Conservation (phyloP, 75 land plant genomes). For the Pinus tabuliformis region DNA sequence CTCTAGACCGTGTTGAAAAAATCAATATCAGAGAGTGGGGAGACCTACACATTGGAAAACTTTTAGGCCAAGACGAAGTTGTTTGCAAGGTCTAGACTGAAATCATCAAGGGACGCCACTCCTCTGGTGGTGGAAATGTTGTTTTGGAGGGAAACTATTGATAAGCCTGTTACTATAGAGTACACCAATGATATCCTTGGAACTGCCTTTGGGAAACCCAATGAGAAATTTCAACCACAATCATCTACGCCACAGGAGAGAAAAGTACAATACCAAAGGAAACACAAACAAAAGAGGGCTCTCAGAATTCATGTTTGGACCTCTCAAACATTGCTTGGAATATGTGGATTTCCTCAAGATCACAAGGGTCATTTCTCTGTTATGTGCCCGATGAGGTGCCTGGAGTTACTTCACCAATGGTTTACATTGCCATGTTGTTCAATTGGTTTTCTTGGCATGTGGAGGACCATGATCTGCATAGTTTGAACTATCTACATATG, state of each 20-base stretch:
- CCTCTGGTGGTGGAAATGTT: conserved; percentile 72
- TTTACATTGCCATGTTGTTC: conserved; percentile 94
- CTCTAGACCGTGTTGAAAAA: too few relatives aligned
- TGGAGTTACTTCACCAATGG: conserved; percentile 97
- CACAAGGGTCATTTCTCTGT: conserved; percentile 76
- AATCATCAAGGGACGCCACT: conserved; percentile 16
- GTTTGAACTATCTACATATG: conserved; percentile 90
- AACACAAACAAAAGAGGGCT: conserved; percentile 9
- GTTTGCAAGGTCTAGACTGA: conserved; percentile 59
- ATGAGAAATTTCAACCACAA: background rate
- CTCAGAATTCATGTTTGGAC: conserved; percentile 12
- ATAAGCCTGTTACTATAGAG: conserved; percentile 83
- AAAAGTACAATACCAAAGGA: background rate
- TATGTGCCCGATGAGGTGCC: conserved; percentile 97
- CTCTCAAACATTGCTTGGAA: conserved; percentile 86
- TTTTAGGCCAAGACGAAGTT: conserved; percentile 83
- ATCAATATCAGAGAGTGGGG: conserved; percentile 13
- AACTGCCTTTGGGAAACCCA: conserved; percentile 62
- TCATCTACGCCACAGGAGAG: background rate
- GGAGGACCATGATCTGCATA: conserved; percentile 97
- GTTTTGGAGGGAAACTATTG: conserved; percentile 77
- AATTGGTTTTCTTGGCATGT: conserved; percentile 99
- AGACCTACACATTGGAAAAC: conserved; percentile 69
- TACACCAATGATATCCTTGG: conserved; percentile 98
- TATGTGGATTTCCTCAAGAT: conserved; percentile 78